phyloP scores from a whole-genome alignment of 148 eudicot species.

The Silene conica region DNA sequence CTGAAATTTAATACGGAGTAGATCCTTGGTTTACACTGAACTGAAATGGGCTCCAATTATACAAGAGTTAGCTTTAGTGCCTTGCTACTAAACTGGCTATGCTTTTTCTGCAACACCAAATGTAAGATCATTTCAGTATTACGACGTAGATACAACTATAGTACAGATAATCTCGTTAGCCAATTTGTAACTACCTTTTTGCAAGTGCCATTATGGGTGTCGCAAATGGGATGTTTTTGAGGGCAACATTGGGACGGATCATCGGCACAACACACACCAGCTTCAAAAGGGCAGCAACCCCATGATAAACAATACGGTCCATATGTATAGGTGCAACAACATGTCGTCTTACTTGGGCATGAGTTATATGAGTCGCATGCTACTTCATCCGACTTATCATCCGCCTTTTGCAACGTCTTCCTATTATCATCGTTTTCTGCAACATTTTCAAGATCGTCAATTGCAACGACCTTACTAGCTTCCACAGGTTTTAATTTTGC shows the following conservation, averaged over 20 bases:
- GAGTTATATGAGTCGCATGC: conserved; percentile 55
- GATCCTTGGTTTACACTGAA: conserved; percentile 15
- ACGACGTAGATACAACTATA: not conserved
- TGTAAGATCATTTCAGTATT: conserved; percentile 8
- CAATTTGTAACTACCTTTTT: conserved; percentile 32
- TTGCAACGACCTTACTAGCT: too few relatives aligned
- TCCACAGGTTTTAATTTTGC: too few relatives aligned
- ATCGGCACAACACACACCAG: conserved; percentile 67
- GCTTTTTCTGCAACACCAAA: conserved; percentile 46
- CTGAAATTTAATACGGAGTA: not conserved
- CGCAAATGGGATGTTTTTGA: conserved; percentile 64
- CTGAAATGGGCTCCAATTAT: conserved; percentile 18
- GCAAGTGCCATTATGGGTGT: conserved; percentile 52
- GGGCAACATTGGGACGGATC: conserved; percentile 83
- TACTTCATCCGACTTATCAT: conserved; percentile 21
- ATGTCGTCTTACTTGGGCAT: conserved; percentile 54
- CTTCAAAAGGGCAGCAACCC: conserved; percentile 78
- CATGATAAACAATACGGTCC: conserved; percentile 65
- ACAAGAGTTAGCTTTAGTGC: conserved; percentile 48
- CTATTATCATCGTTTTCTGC: conserved; percentile 64
- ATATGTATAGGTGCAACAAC: conserved; percentile 62
- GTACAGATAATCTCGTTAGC: not conserved
- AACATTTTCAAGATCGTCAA: conserved; percentile 34
- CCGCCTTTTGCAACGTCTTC: conserved; percentile 57
- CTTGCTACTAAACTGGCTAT: conserved; percentile 46